phyloP scores from a whole-genome alignment of 768 basidiomycete genomes.

The Mycena vulgaris region DNA sequence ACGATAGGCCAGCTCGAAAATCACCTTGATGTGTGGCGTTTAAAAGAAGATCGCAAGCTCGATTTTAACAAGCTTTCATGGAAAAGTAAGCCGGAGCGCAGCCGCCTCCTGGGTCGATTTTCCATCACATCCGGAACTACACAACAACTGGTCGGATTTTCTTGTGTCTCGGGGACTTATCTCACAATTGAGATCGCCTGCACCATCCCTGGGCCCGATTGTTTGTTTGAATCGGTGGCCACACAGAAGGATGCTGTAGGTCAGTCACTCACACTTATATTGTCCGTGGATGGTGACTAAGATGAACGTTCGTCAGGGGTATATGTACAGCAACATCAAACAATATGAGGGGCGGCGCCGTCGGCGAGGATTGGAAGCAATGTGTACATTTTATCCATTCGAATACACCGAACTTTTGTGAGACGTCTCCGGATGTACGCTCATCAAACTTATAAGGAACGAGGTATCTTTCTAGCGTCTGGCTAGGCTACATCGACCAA shows the following conservation, averaged over 20 bases:
- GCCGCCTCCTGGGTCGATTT: not conserved
- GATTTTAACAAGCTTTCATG: not conserved
- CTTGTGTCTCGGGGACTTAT: not conserved
- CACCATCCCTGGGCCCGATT: not conserved
- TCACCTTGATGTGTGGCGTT: slow-evolving; percentile 4
- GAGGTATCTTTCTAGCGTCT: too few species aligned
- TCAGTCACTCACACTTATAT: not conserved
- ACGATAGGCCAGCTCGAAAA: not conserved
- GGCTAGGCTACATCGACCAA: too few species aligned
- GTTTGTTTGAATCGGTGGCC: not conserved
- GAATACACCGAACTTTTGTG: not conserved
- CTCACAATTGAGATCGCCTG: not conserved
- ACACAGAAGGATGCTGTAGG: not conserved
- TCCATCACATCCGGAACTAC: not conserved
- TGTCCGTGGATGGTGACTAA: not conserved
- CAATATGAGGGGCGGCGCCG: not conserved
- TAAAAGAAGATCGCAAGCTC: not conserved
- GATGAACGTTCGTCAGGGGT: not conserved
- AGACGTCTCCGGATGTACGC: too few species aligned
- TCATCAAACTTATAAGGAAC: too few species aligned
- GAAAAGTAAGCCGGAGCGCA: not conserved
- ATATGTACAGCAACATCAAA: slow-evolving; percentile 1
- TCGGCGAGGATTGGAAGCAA: too few species aligned
- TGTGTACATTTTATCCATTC: not conserved
- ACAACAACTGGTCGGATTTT: not conserved